Base-by-base conservation (phyloP, 108 stramenopile species). In the Bacterosira constricta region DNA sequence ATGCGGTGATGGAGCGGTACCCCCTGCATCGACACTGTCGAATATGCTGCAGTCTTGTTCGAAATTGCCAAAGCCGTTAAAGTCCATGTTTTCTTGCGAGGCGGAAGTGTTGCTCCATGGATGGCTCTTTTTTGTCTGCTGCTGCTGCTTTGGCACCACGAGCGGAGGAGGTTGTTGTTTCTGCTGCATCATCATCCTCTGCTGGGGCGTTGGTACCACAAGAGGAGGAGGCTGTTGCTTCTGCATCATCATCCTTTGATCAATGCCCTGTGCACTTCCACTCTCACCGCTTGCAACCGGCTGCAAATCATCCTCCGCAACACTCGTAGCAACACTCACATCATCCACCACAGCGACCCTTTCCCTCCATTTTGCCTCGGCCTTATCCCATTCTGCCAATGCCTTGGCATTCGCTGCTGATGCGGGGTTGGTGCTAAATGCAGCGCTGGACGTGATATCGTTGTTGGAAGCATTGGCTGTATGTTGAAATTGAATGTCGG, bases 301-400 rank as follows among this genome's bases (percentile, higher is more conserved):
- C n/a, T n/a, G n/a, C 46, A 18, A 18, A 6, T 2, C 46, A 18
- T 23, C 23, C 3, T 18, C 23, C 20, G 6, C 17, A 4, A 6
- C 46, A 6, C 1, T 47, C 3, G n/a, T 47, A 5, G 5, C n/a
- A 6, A 18, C 53, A 35, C 3, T n/a, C n/a, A 15, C 13, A 26
- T 29, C 13, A 54, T 29, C 53, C 17, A 34, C 13, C 53, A 17
- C 17, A 17, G 53, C 31, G 18, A 54, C 41, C 8, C 17, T 69
- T 5, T 58, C 12, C 20, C 42, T 55, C 55, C 55, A 69, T 35
- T 59, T 31, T 0, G 57, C 56, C 44, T 59, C 68, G 1, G 68
- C 68, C 56, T 69, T 69, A 45, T 69, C 57, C 68, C 68, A 69
- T 57, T 58, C 68, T 29, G 34, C 57, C 10, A 58, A 34, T 15